Evolutionary conservation across 495 filamentous ascomycete genomes (phyloP), one percentile per base, ranked within the genome.

Genomic region (Neurospora africana): DNA sequence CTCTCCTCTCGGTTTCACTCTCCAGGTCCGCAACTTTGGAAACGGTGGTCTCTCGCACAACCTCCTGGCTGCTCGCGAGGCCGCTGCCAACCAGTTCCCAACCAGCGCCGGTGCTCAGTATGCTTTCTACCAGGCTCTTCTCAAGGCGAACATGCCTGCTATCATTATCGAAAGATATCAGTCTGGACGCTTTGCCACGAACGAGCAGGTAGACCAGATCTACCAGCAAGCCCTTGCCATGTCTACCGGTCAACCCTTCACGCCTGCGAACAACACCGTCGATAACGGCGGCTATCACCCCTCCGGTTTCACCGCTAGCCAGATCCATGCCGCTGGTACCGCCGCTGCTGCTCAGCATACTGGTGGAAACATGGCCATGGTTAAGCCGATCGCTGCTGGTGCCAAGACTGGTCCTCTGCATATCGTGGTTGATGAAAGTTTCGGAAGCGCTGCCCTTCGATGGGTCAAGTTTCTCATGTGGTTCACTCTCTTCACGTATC

Each of bases 371-470:
- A 77, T 92, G 71, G 86, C 86, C 7, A 81, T 87, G 36, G 75
- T 82, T 17, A 78, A 85, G 83, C 44, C 82, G 81, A 71, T 80
- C 79, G 71, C 81, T 77, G 76, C 68, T 78, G 93, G 93, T 61
- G 89, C 84, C 4, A 95, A 94, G 81, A 89, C 89, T 41, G 87
- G 89, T 58, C 95, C 94, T 17, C 84, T 98, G 41, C 92, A 98
- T 78, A 95, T 99, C 23, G 93, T 98, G 23, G 93, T 98, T n/a
- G 94, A 98, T 73, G 94, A 99, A 77, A 91, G 92, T 19, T 83
- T 91, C 41, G 89, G 92, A 69, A 89, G 88, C 73, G 85, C 84
- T 7, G 84, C 97, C 68, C 96, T 98, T 80, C 92, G 93, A 78
- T 97, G 93, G 94, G 83, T 94, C 78, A 96, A 92, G 76, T 96